These are phyloP conservation scores for Neckera pumila DNA, from an alignment of 225 moss, liverwort and hornwort genomes.

Conservation along the genomic window DNA sequence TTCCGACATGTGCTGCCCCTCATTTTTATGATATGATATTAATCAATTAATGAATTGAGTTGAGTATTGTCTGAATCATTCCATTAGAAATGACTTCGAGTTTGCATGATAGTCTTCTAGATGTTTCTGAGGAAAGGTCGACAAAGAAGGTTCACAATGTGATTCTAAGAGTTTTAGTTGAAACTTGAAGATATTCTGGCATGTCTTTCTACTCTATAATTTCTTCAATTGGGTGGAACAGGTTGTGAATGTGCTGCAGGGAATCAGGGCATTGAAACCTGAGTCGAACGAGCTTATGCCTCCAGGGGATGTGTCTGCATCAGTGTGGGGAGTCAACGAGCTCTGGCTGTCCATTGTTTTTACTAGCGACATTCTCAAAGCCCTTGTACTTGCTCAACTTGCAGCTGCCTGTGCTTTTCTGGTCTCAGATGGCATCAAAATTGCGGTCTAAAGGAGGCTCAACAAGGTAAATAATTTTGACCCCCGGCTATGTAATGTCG, in stretches of 20 bases:
- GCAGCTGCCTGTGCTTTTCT: background rate
- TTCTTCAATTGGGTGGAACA: background rate
- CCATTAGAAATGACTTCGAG: background rate
- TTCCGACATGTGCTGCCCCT: background rate
- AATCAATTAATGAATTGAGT: background rate
- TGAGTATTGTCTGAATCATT: background rate
- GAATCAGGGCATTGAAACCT: background rate
- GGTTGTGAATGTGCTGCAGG: background rate
- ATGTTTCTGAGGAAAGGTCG: background rate
- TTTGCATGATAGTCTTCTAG: background rate
- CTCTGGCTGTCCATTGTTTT: background rate
- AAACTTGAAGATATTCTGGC: background rate
- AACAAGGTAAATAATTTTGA: slow-evolving; percentile 5
- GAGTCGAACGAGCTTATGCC: background rate
- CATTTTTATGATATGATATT: slow-evolving; percentile 10
- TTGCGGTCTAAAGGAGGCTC: slow-evolving; percentile 35
- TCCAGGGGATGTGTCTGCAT: background rate
- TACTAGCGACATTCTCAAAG: background rate
- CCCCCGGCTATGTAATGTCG: background rate
- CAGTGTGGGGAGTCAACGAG: background rate
- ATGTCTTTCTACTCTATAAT: background rate
- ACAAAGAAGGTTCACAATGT: background rate
- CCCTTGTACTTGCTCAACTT: background rate
- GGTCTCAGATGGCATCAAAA: slow-evolving; percentile 76
- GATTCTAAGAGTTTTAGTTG: background rate